Evolutionary conservation across 176 grass and related monocot genomes (phyloP).

Genomic region (Aegilops tauschii): DNA sequence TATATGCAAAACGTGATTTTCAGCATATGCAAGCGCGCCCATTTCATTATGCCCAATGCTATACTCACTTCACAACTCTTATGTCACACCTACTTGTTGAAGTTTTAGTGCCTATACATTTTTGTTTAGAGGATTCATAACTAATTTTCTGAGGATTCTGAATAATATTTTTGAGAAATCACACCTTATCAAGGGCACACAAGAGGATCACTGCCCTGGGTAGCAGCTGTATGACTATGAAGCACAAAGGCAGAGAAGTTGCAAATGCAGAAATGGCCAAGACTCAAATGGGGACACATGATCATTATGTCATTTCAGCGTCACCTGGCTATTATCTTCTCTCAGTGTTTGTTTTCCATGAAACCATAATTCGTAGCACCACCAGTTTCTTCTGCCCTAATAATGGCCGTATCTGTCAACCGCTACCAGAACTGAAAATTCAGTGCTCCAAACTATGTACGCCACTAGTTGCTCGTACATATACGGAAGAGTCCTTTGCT

Average conservation of each 20-base stretch:
- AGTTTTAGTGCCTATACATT: too few relatives aligned
- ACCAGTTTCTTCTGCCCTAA: background rate
- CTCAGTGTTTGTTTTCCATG: background rate
- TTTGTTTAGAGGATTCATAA: too few relatives aligned
- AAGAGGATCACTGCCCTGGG: background rate
- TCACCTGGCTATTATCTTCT: background rate
- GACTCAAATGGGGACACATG: background rate
- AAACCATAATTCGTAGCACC: background rate
- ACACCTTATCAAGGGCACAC: background rate
- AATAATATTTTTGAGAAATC: too few relatives aligned
- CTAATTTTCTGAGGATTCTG: too few relatives aligned
- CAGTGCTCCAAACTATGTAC: background rate
- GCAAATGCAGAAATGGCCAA: background rate
- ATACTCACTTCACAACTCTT: background rate
- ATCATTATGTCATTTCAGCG: conserved; percentile 22
- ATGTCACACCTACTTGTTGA: background rate
- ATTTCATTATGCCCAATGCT: background rate
- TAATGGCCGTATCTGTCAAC: conserved; percentile 29
- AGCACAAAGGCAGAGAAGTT: background rate
- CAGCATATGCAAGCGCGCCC: conserved; percentile 9
- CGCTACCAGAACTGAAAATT: conserved; percentile 22
- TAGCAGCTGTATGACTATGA: too few relatives aligned
- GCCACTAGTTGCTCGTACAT: background rate
- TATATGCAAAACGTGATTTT: conserved; percentile 5
- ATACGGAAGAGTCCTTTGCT: conserved; percentile 6